These are phyloP conservation scores for Eucalyptus pumila DNA, from an alignment of 345 rosid species.

Conservation along the genomic window DNA sequence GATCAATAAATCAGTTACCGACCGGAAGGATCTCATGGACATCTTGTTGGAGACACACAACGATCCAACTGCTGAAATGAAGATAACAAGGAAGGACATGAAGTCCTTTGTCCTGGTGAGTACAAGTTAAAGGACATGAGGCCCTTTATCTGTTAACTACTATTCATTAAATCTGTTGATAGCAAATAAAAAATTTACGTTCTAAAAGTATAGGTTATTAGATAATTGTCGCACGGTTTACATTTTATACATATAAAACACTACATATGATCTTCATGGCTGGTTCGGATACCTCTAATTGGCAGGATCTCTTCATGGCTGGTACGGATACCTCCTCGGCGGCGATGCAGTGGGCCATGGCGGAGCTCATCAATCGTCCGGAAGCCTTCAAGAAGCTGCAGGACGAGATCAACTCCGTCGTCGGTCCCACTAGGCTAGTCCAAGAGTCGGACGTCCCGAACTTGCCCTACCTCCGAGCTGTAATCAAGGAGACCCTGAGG, in stretches of 20 bases:
- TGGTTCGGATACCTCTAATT: background rate
- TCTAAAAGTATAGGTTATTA: background rate
- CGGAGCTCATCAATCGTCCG: slow-evolving; percentile 9
- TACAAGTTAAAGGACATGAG: background rate
- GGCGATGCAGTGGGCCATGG: slow-evolving; percentile 18
- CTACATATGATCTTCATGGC: background rate
- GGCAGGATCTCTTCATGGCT: background rate
- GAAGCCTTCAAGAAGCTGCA: slow-evolving; percentile 4
- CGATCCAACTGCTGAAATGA: slow-evolving; percentile 36
- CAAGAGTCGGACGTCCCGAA: slow-evolving; percentile 7
- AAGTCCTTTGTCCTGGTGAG: slow-evolving; percentile 40
- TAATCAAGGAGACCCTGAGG: slow-evolving; percentile 13
- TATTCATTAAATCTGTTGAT: background rate
- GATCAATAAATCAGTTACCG: background rate
- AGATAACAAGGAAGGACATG: slow-evolving; percentile 44
- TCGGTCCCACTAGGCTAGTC: slow-evolving; percentile 1
- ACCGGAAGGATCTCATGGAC: slow-evolving; percentile 26
- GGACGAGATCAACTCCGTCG: slow-evolving; percentile 4
- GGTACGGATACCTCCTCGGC: slow-evolving; percentile 7
- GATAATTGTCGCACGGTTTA: background rate
- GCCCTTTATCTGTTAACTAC: background rate
- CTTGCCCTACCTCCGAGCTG: slow-evolving; percentile 15
- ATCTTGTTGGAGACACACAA: slow-evolving; percentile 23
- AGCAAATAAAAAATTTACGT: background rate
- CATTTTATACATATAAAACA: background rate